phyloP scores from a whole-genome alignment of 164 flowering plant species.

The Stephania cephalantha region DNA sequence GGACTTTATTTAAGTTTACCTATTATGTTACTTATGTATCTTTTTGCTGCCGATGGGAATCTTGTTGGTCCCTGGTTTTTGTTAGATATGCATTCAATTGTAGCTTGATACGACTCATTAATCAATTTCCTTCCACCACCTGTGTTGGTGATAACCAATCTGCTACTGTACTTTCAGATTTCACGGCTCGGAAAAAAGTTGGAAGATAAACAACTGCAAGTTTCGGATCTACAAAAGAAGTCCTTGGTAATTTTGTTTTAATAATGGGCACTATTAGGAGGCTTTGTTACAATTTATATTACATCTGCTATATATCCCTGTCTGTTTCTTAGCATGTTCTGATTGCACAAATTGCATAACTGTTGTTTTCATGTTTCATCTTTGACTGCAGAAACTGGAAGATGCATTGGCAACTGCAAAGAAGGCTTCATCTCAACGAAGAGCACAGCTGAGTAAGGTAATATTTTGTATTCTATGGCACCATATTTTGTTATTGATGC shows the following conservation, averaged over 20 bases:
- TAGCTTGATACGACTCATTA: neutral
- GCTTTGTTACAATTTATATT: neutral
- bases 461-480: neutral
- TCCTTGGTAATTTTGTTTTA: conserved; percentile 43
- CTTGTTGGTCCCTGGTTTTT: neutral
- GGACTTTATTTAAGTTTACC: neutral
- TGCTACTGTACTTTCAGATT: conserved; percentile 36
- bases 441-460: conserved; percentile 62
- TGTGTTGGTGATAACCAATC: neutral
- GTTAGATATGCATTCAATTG: neutral
- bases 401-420: conserved; percentile 49
- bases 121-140: neutral
- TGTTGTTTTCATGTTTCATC: neutral
- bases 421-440: conserved; percentile 48
- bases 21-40: neutral
- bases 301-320: neutral
- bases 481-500: neutral
- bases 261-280: neutral
- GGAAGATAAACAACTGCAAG: conserved; percentile 35
- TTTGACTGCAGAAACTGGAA: conserved; percentile 55
- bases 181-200: conserved; percentile 44
- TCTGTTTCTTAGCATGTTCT: neutral
- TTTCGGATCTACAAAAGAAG: conserved; percentile 52
- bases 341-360: neutral
- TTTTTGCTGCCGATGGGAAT: neutral